Percentiles rank a stretch among this genome's conserved stretches.
phyloP scores from a whole-genome alignment of 129 eudicot genomes.

The Solidago caesia region DNA sequence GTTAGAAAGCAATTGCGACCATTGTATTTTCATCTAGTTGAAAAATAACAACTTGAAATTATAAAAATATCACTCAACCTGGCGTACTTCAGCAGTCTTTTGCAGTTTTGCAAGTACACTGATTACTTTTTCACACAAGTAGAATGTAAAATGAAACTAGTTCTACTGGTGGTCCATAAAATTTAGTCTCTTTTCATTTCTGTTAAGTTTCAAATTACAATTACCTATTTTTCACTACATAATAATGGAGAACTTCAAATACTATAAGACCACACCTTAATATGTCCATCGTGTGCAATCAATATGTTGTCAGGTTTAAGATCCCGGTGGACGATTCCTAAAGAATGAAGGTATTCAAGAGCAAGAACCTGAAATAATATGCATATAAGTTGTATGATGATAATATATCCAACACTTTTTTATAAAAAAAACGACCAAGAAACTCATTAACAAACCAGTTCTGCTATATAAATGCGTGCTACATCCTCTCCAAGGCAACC shows the following conservation, averaged over 20 bases:
- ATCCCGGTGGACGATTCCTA: conserved; percentile 90
- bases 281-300: conserved; percentile 90
- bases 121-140: neutral
- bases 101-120: neutral
- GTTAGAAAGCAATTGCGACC: neutral
- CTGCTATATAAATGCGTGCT: conserved; percentile 75
- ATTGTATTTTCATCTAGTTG: neutral
- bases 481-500: conserved; percentile 83
- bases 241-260: neutral
- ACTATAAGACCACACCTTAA: conserved; percentile 48
- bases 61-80: neutral
- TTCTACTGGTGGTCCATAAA: too few species aligned
- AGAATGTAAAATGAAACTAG: neutral
- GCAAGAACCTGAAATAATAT: conserved; percentile 78
- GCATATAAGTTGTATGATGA: conserved; percentile 8
- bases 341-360: conserved; percentile 83
- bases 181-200: neutral
- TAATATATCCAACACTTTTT: conserved; percentile 2
- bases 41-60: neutral
- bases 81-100: neutral
- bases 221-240: neutral
- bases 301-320: conserved; percentile 88
- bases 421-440: neutral
- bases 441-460: conserved; percentile 52
- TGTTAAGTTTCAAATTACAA: conserved; percentile 7